Base-by-base conservation (phyloP, 2,329 filamentous ascomycete genomes). In the Didymella keratinophila region DNA sequence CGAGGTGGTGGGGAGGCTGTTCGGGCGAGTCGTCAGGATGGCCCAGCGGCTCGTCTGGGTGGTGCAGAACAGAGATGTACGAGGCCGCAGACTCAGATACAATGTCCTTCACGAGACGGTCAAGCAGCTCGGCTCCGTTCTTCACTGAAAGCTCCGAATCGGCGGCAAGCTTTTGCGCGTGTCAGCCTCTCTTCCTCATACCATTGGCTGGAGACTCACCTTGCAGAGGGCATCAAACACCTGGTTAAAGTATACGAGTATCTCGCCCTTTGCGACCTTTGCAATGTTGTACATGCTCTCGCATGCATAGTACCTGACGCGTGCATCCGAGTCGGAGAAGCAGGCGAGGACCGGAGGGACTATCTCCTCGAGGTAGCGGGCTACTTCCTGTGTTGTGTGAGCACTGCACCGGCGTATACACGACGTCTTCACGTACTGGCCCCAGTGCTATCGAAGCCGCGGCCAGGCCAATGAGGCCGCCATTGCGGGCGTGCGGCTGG, bases 211-310 rank as follows among this genome's bases (percentile, higher is more conserved):
- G 16, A 3, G 7, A n/a, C 62, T 42, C 62, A 96, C 93, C 86
- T 97, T 98, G 81, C 93, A 97, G 53, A 99, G 82, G 21, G 95
- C 93, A 80, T 99, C 95, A 73, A 99, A 99, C 63, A 99, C 95
- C 71, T 96, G 91, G 79, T 99, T 99, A 79, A 99, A 99, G 82
- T 97, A 99, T 39, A 96, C 86, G 65, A 99, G 79, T 20, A 99
- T 95, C 78, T 99, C 95, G 36, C 96, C 95, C 79, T 99, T 99
- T 60, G 94, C 95, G 46, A 99, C 95, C 80, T 99, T 99, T 73
- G 95, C 93, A 74, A 99, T 99, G 78, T 99, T 99, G 81, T 99
- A 99, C 95, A 99, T 99, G 78, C 93, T 96, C 81, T 99, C 95
- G 79, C 95, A 99, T 23, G 95, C 95, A 79, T 99, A 99, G 78